A percentile compares a stretch with the other conserved stretches of the same genome.
Conservation (phyloP, 805 yeast species). For the Lachancea cidri region DNA sequence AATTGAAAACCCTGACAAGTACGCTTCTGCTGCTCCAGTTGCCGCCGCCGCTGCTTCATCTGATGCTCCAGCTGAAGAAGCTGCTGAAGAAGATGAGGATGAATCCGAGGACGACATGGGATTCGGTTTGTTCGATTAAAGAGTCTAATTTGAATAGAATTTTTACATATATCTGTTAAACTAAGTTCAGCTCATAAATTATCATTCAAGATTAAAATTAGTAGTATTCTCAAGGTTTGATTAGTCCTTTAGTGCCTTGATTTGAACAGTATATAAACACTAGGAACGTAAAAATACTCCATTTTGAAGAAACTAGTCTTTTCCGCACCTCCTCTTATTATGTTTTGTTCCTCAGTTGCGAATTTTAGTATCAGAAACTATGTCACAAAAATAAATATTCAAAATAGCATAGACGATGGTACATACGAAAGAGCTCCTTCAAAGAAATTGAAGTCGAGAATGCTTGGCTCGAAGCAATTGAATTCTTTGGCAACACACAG, state of each 20-base stretch:
- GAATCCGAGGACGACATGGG: slow-evolving; percentile 84
- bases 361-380: not conserved
- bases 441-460: no score
- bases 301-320: no score
- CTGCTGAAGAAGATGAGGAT: slow-evolving; percentile 68
- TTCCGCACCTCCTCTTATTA: not conserved
- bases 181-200: not conserved
- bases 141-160: slow-evolving; percentile 11
- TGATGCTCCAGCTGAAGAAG: slow-evolving; percentile 61
- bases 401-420: no score
- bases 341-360: not conserved
- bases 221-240: no score
- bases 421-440: no score
- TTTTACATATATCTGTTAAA: no score
- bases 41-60: slow-evolving; percentile 73
- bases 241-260: no score
- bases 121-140: slow-evolving; percentile 97
- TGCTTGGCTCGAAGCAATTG: not conserved
- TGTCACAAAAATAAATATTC: not conserved
- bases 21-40: slow-evolving; percentile 98
- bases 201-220: no score
- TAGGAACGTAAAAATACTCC: no score
- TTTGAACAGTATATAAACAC: no score
- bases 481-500: not conserved
- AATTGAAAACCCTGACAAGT: slow-evolving; percentile 99